Evolutionary conservation across 345 rosid species (phyloP).

Genomic region (Triadica sebifera): DNA sequence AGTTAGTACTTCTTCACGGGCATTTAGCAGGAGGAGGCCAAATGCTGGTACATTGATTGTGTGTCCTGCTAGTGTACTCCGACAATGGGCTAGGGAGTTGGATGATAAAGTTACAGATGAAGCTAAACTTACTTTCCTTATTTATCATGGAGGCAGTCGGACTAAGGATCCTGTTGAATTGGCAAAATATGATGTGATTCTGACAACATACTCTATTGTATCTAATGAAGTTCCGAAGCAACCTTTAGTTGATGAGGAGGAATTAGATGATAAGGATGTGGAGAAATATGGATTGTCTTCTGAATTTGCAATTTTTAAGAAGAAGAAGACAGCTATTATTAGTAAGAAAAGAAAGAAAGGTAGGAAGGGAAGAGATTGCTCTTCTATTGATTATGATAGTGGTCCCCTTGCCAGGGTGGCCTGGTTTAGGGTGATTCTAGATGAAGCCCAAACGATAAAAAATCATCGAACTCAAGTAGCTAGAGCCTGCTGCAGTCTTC

Average conservation of each 20-base stretch:
- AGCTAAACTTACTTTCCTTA: slow-evolving; percentile 58
- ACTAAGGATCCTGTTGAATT: slow-evolving; percentile 81
- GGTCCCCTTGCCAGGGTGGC: slow-evolving; percentile 81
- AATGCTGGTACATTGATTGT: slow-evolving; percentile 93
- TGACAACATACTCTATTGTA: slow-evolving; percentile 88
- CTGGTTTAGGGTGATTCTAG: slow-evolving; percentile 84
- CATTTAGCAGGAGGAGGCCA: slow-evolving; percentile 52
- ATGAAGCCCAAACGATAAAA: slow-evolving; percentile 99
- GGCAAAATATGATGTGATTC: slow-evolving; percentile 84
- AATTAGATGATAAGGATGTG: slow-evolving; percentile 58
- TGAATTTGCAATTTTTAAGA: slow-evolving; percentile 53
- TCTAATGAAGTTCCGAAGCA: slow-evolving; percentile 93
- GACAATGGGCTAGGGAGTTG: slow-evolving; percentile 94
- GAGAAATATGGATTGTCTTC: slow-evolving; percentile 65
- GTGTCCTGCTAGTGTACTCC: slow-evolving; percentile 92
- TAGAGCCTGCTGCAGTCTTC: slow-evolving; percentile 94
- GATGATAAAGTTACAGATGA: slow-evolving; percentile 79
- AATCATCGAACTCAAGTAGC: slow-evolving; percentile 97
- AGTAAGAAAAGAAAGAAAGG: slow-evolving; percentile 67
- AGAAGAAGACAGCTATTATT: slow-evolving; percentile 41
- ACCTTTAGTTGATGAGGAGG: slow-evolving; percentile 72
- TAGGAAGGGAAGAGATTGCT: slow-evolving; percentile 49
- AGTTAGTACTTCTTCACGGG: slow-evolving; percentile 49
- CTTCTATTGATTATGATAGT: slow-evolving; percentile 53
- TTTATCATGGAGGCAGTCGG: slow-evolving; percentile 90